A percentile compares a stretch with the other conserved stretches of the same genome.
Conservation (phyloP, 805 yeast species). For the Suhomyces kilbournensis region DNA sequence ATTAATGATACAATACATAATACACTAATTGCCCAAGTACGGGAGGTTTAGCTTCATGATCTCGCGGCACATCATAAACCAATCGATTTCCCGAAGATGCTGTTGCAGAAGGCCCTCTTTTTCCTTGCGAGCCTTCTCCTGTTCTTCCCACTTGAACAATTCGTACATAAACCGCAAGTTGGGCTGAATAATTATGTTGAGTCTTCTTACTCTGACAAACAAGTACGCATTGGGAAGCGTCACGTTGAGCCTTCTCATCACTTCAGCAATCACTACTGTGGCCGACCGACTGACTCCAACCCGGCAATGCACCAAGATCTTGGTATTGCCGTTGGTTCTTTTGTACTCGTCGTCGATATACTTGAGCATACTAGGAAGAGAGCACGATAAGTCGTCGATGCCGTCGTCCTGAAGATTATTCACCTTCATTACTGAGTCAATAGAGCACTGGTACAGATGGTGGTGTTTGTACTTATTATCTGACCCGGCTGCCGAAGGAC, state of each 20-base stretch:
- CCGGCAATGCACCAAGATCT: conserved; percentile 79
- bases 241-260: conserved; percentile 70
- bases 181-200: conserved; percentile 93
- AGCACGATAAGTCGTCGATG: conserved; percentile 65
- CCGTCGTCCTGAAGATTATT: conserved; percentile 88
- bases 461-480: neutral
- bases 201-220: conserved; percentile 82
- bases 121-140: conserved; percentile 15
- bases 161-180: conserved; percentile 90
- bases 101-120: neutral
- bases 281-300: conserved; percentile 96
- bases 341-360: conserved; percentile 51
- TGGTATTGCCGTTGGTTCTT: conserved; percentile 22
- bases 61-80: conserved; percentile 85
- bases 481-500: conserved; percentile 13
- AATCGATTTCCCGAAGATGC: conserved; percentile 65
- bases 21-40: conserved; percentile 38
- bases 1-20: neutral
- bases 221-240: conserved; percentile 77
- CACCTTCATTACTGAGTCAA: conserved; percentile 56
- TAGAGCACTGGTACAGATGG: conserved; percentile 14
- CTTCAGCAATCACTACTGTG: conserved; percentile 92
- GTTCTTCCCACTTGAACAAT: conserved; percentile 56
- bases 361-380: conserved; percentile 60
- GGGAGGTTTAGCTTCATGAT: conserved; percentile 74